Conservation (phyloP, 2,329 filamentous ascomycete genomes). For the Scedosporium dehoogii region DNA sequence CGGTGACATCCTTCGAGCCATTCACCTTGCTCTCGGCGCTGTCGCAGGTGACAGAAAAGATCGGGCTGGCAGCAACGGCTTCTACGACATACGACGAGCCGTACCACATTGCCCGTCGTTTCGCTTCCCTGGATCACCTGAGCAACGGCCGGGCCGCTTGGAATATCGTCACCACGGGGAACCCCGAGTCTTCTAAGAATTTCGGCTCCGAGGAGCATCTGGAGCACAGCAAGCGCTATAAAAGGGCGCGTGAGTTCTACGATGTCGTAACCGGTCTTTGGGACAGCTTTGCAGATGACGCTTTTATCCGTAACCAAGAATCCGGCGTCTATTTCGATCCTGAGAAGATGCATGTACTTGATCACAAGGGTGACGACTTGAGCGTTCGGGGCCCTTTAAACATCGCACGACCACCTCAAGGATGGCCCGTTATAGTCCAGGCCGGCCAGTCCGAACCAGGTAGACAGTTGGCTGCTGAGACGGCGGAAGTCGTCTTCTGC, state of each 20-base stretch:
- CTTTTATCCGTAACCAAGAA: conserved; percentile 37
- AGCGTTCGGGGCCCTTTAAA: conserved; percentile 38
- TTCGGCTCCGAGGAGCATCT: conserved; percentile 40
- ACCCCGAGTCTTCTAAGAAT: conserved; percentile 41
- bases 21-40: conserved; percentile 42
- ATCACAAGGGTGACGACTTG: conserved; percentile 38
- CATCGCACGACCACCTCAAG: conserved; percentile 41
- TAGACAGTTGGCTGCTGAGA: conserved; percentile 39
- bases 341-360: conserved; percentile 38
- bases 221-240: conserved; percentile 38
- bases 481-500: conserved; percentile 43
- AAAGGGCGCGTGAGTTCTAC: conserved; percentile 40
- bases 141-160: conserved; percentile 39
- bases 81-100: conserved; percentile 45
- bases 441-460: conserved; percentile 44
- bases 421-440: conserved; percentile 46
- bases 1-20: conserved; percentile 47
- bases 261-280: conserved; percentile 42
- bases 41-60: conserved; percentile 35
- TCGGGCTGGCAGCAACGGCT: conserved; percentile 42
- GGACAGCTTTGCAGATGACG: conserved; percentile 47
- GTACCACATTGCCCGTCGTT: conserved; percentile 42
- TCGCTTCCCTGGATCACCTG: conserved; percentile 43
- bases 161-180: conserved; percentile 44
- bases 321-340: conserved; percentile 40